These are phyloP conservation scores for Paramecium sexaurelia DNA, from an alignment of 73 alveolate species.

Conservation along the genomic window DNA sequence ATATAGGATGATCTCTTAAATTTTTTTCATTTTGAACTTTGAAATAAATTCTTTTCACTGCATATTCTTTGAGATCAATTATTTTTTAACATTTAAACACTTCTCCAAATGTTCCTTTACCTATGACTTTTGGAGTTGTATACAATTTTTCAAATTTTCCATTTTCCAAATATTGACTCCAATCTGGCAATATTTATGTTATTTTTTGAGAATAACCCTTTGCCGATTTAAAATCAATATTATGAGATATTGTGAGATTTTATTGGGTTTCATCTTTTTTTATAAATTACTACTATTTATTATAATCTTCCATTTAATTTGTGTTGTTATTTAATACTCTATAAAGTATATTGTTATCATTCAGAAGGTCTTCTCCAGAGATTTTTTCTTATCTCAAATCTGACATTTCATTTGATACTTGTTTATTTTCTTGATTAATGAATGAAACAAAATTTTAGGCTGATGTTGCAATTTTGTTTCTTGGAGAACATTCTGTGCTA, in stretches of 20 bases:
- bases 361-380: background rate
- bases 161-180: slow-evolving; percentile 35
- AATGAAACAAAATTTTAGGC: background rate
- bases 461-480: background rate
- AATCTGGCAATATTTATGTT: background rate
- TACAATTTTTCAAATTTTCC: slow-evolving; percentile 43
- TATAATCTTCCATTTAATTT: background rate
- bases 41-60: slow-evolving; percentile 7
- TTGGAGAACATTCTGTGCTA: slow-evolving; percentile 14
- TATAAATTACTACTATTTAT: background rate
- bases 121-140: background rate
- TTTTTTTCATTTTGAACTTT: slow-evolving; percentile 1
- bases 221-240: background rate
- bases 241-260: background rate
- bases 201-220: background rate
- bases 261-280: background rate
- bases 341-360: background rate
- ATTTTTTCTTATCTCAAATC: background rate
- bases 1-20: slow-evolving; percentile 29
- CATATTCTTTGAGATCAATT: background rate
- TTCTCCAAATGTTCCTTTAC: slow-evolving; percentile 33
- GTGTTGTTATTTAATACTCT: background rate
- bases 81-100: background rate
- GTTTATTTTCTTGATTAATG: background rate
- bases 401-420: background rate